A percentile compares a stretch with the other conserved stretches of the same genome.
These are phyloP conservation scores for Helicostylum pulchrum DNA, from an alignment of 192 early-diverging fungal genomes.

Conservation along the genomic window DNA sequence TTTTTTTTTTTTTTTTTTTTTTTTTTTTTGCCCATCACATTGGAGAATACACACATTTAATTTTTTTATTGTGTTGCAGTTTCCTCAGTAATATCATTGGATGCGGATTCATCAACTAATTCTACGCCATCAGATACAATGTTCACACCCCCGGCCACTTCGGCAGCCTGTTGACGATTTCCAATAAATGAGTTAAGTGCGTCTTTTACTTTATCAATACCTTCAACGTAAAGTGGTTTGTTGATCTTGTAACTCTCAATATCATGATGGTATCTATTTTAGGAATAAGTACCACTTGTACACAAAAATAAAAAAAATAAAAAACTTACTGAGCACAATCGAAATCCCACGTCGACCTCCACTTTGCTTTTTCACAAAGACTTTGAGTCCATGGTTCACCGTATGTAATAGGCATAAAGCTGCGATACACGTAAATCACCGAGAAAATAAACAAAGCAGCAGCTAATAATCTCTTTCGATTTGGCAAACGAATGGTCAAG, in stretches of 20 bases:
- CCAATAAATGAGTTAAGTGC: conserved; percentile 2
- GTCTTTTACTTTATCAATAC: conserved; percentile 6
- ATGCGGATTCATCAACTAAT: too few species aligned
- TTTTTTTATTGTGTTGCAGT: conserved; percentile 1
- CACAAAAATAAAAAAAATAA: too few species aligned
- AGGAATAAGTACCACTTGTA: too few species aligned
- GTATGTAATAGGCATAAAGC: conserved; percentile 81
- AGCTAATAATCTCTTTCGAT: conserved; percentile 47
- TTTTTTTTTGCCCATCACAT: too few species aligned
- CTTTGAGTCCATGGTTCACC: conserved; percentile 73
- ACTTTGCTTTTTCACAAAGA: conserved; percentile 75
- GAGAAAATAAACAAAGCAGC: conserved; percentile 48
- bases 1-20: too few species aligned
- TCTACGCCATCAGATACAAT: not conserved
- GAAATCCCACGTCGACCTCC: conserved; percentile 69
- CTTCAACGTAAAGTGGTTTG: not conserved
- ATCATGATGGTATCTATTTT: conserved; percentile 8
- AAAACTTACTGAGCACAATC: conserved; percentile 35
- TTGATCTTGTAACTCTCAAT: conserved; percentile 6
- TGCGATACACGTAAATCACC: conserved; percentile 65
- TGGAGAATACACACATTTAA: not conserved
- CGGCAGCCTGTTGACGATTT: conserved; percentile 4
- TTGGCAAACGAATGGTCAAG: conserved; percentile 61
- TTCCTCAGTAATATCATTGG: not conserved
- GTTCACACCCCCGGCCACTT: conserved; percentile 10